phyloP scores from a whole-genome alignment of 1,284 basidiomycete species.

The Coriolopsis trogii region DNA sequence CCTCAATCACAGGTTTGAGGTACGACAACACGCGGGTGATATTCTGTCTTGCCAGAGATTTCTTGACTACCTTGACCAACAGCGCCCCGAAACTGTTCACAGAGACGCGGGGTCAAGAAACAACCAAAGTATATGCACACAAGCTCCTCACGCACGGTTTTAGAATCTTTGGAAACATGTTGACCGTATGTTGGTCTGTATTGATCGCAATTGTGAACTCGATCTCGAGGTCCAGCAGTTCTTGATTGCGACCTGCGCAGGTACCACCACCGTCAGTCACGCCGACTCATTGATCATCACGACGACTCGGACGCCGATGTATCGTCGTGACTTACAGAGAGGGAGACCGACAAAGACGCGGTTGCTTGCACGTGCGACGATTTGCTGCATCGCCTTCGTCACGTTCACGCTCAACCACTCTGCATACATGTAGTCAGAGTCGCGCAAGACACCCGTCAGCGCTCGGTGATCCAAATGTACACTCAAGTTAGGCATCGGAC shows the following conservation, averaged over 20 bases:
- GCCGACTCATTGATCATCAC: no score
- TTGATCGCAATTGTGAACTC: constrained; percentile 41
- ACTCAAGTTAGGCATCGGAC: no score
- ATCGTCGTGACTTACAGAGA: constrained; percentile 23
- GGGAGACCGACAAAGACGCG: constrained; percentile 34
- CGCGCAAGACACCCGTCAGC: no score
- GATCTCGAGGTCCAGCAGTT: constrained; percentile 41
- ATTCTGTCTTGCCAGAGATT: constrained; percentile 6
- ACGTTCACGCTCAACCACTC: constrained; percentile 26
- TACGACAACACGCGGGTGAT: constrained; percentile 28
- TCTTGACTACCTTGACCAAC: no score
- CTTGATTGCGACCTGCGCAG: constrained; percentile 40
- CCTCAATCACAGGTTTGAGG: constrained; percentile 41
- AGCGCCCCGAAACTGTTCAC: no score
- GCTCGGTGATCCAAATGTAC: no score
- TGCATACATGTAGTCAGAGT: constrained; percentile 1
- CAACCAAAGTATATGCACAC: no score
- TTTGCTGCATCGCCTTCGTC: constrained; percentile 15
- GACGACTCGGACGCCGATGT: no score
- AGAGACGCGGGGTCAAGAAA: no score
- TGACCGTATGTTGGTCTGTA: constrained; percentile 35
- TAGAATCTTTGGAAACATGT: constrained; percentile 39
- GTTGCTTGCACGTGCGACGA: constrained; percentile 29
- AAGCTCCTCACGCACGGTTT: constrained; percentile 45
- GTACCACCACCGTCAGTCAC: no score